Evolutionary conservation across 177 flowering plant species (phyloP).

Genomic region (Vitis hybrid): DNA sequence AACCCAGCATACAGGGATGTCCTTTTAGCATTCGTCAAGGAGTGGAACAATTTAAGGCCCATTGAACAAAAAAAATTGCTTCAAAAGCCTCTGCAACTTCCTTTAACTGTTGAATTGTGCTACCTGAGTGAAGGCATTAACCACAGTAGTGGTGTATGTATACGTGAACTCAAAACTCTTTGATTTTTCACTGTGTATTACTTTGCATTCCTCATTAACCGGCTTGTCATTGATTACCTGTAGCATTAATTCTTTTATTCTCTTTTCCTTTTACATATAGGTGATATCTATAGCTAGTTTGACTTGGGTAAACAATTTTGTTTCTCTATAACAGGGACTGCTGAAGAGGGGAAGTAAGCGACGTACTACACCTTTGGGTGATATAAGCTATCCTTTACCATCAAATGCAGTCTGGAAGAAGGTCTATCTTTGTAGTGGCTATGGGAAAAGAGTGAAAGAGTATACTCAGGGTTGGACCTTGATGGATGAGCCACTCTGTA

Average conservation of each 20-base stretch:
- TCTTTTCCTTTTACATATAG: neutral
- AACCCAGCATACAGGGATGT: slow-evolving; percentile 39
- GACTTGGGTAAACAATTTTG: neutral
- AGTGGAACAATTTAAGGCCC: slow-evolving; percentile 77
- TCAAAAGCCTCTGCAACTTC: slow-evolving; percentile 85
- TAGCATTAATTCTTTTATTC: no score
- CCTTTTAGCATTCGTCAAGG: slow-evolving; percentile 47
- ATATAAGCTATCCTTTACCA: slow-evolving; percentile 70
- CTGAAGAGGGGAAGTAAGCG: slow-evolving; percentile 78
- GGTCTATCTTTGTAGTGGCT: slow-evolving; percentile 46
- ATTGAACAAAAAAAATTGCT: slow-evolving; percentile 61
- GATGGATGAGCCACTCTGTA: slow-evolving; percentile 87
- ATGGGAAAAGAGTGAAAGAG: slow-evolving; percentile 53
- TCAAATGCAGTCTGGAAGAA: slow-evolving; percentile 69
- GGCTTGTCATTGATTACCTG: no score
- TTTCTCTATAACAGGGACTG: slow-evolving; percentile 55
- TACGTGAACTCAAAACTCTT: neutral
- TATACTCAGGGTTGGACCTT: slow-evolving; percentile 74
- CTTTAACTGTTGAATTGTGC: slow-evolving; percentile 69
- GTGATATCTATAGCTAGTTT: neutral
- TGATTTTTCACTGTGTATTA: neutral
- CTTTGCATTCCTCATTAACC: no score
- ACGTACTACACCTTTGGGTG: slow-evolving; percentile 69
- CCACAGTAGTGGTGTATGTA: slow-evolving; percentile 63
- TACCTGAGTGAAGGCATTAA: slow-evolving; percentile 61